Conservation (phyloP, 352 stramenopile species). For the Phytopythium delawarense region DNA sequence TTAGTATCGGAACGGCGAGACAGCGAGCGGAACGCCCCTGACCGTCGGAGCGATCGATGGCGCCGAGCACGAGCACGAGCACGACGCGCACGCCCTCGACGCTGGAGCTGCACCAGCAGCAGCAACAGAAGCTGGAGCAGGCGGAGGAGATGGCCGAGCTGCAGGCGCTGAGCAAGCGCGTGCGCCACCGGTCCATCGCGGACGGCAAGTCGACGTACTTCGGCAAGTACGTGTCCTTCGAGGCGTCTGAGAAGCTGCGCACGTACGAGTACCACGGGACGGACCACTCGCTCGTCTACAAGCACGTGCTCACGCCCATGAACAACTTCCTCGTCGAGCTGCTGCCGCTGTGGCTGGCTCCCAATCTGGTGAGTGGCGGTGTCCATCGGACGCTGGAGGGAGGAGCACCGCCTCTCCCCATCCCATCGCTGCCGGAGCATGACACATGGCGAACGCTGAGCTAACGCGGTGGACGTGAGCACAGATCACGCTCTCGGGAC, state of each 20-base stretch:
- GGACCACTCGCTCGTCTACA: constrained; percentile 87
- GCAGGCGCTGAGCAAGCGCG: constrained; percentile 52
- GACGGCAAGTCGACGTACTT: constrained; percentile 87
- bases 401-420: not conserved
- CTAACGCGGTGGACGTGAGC: not conserved
- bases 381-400: not conserved
- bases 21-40: not conserved
- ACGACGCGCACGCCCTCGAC: not conserved
- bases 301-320: constrained; percentile 83
- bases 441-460: not conserved
- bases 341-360: constrained; percentile 74
- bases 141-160: constrained; percentile 12
- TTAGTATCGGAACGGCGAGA: constrained; percentile 1
- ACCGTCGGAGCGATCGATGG: constrained; percentile 2
- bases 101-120: constrained; percentile 1
- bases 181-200: constrained; percentile 62
- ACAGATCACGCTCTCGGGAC: constrained; percentile 72
- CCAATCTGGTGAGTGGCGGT: constrained; percentile 50
- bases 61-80: constrained; percentile 2
- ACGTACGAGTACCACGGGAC: constrained; percentile 85
- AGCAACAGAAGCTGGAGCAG: constrained; percentile 13
- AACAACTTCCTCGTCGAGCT: constrained; percentile 79
- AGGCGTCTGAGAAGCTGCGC: constrained; percentile 80
- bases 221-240: constrained; percentile 83
- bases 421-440: not conserved